These are phyloP conservation scores for Cynanchum wilfordii DNA, from an alignment of 257 asterid species.

Conservation along the genomic window DNA sequence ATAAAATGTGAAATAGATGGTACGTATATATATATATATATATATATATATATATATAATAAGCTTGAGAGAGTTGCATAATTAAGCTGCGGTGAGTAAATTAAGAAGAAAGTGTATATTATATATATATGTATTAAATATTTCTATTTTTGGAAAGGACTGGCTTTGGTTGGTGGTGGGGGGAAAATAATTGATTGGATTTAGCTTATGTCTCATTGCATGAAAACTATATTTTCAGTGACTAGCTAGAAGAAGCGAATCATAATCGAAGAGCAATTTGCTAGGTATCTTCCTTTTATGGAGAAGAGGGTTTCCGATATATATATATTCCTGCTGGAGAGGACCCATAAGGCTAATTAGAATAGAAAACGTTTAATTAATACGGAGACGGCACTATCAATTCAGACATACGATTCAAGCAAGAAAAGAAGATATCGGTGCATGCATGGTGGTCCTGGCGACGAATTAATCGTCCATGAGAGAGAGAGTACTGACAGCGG, in stretches of 20 bases:
- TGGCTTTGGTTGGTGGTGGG: not conserved
- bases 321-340: not conserved
- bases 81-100: too few relatives aligned
- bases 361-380: not conserved
- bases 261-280: not conserved
- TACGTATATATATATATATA: too few relatives aligned
- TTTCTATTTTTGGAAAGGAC: not conserved
- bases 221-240: not conserved
- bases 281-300: not conserved
- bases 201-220: not conserved
- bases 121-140: not conserved
- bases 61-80: too few relatives aligned
- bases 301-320: not conserved
- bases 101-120: too few relatives aligned
- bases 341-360: not conserved
- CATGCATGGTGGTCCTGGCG: too few relatives aligned
- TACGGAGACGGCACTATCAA: constrained; percentile 4
- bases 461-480: too few relatives aligned
- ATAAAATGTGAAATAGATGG: too few relatives aligned
- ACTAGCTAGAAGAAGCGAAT: not conserved
- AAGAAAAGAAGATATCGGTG: not conserved
- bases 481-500: too few relatives aligned
- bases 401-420: constrained; percentile 1
- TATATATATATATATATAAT: too few relatives aligned
- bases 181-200: not conserved